A percentile compares a stretch with the other conserved stretches of the same genome.
phyloP scores from a whole-genome alignment of 805 yeast genomes.

The Sugiyamaella floridensis region DNA sequence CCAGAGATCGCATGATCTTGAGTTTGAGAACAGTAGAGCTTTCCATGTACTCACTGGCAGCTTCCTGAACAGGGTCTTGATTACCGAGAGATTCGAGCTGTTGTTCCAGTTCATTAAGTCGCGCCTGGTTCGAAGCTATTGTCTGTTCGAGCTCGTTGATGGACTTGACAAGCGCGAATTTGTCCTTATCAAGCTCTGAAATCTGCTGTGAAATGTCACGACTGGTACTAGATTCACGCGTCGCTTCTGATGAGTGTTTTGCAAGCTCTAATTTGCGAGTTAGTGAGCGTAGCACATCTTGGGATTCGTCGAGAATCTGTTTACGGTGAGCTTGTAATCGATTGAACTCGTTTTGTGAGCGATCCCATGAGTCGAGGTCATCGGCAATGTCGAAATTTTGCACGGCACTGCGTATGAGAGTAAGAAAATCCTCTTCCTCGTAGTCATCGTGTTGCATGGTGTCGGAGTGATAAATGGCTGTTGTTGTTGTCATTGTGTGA shows the following conservation, averaged over 20 bases:
- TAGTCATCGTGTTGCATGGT: neutral
- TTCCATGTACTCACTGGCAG: conserved; percentile 11
- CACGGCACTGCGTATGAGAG: conserved; percentile 10
- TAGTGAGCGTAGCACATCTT: conserved; percentile 14
- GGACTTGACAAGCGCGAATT: conserved; percentile 23
- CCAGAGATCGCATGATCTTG: conserved; percentile 21
- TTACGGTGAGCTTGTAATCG: conserved; percentile 12
- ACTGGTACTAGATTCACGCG: conserved; percentile 11
- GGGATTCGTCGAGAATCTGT: conserved; percentile 12
- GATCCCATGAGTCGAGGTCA: conserved; percentile 21
- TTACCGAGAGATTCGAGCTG: conserved; percentile 14
- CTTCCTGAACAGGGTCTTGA: conserved; percentile 12
- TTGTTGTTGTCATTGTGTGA: neutral
- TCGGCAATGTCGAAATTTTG: conserved; percentile 20
- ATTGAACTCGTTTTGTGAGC: conserved; percentile 12
- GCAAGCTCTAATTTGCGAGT: conserved; percentile 22
- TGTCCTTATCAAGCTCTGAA: conserved; percentile 22
- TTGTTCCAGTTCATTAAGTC: conserved; percentile 16
- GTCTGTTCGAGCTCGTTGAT: conserved; percentile 25
- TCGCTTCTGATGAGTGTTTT: conserved; percentile 10
- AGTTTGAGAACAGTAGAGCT: conserved; percentile 18
- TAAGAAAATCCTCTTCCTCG: conserved; percentile 3
- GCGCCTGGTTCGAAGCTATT: conserved; percentile 15
- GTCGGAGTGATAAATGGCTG: neutral
- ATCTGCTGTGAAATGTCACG: conserved; percentile 13